Conservation (phyloP, 2,329 filamentous ascomycete species). For the Pestalotiopsis sp. region DNA sequence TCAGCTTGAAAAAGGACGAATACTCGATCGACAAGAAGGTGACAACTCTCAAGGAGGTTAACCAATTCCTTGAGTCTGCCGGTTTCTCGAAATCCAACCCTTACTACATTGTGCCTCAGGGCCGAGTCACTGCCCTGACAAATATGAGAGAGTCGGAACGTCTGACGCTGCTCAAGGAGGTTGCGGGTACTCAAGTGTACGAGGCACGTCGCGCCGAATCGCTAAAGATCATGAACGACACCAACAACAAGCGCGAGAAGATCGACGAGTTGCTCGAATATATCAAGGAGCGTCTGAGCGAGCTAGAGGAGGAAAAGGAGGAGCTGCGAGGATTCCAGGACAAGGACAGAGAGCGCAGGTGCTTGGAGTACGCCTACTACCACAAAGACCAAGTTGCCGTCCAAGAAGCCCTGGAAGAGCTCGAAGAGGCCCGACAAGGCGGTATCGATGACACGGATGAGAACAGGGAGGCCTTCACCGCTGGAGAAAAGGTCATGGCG, state of each 20-base stretch:
- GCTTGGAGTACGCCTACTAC: conserved; percentile 92
- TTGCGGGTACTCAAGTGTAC: conserved; percentile 97
- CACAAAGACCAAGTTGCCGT: conserved; percentile 84
- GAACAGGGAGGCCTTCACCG: conserved; percentile 72
- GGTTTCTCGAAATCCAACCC: conserved; percentile 97
- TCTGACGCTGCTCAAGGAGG: conserved; percentile 88
- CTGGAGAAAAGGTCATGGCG: conserved; percentile 77
- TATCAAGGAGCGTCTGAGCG: conserved; percentile 84
- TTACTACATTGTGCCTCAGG: conserved; percentile 98
- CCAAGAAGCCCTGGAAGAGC: conserved; percentile 72
- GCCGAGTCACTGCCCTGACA: conserved; percentile 90
- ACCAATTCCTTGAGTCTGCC: conserved; percentile 92
- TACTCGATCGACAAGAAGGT: conserved; percentile 98
- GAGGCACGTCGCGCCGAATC: conserved; percentile 89
- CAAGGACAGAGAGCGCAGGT: conserved; percentile 87
- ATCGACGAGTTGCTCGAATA: conserved; percentile 91
- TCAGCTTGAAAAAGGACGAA: conserved; percentile 97
- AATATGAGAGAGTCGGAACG: conserved; percentile 98
- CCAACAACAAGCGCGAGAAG: conserved; percentile 89
- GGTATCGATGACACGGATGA: conserved; percentile 84
- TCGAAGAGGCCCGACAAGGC: conserved; percentile 79
- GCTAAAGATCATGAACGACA: conserved; percentile 95
- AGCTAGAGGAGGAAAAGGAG: conserved; percentile 96
- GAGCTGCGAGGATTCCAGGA: conserved; percentile 93
- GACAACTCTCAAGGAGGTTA: conserved; percentile 89